These are phyloP conservation scores for Dalechampia spathulata DNA, from an alignment of 441 rosid species.

Conservation along the genomic window DNA sequence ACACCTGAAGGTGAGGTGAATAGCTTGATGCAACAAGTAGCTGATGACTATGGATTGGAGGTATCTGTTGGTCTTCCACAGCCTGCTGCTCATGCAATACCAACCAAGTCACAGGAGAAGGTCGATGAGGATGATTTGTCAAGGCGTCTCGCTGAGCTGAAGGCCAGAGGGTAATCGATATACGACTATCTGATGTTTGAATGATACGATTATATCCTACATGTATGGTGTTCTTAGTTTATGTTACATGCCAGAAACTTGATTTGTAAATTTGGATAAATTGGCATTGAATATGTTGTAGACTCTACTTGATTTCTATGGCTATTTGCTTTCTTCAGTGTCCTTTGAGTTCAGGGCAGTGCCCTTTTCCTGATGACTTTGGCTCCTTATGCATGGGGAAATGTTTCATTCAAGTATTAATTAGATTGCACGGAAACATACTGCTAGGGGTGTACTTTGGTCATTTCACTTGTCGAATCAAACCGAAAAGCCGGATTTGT, in stretches of 20 bases:
- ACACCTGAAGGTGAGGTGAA: conserved; percentile 92
- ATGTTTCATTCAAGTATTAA: no score
- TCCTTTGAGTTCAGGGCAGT: no score
- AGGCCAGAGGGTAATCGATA: conserved; percentile 81
- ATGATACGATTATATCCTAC: conserved; percentile 3
- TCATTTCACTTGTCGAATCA: no score
- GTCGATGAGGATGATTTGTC: conserved; percentile 87
- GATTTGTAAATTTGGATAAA: conserved; percentile 29
- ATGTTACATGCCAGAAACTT: conserved; percentile 9
- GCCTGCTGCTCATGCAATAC: conserved; percentile 73
- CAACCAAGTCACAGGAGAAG: conserved; percentile 65
- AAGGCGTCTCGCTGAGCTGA: conserved; percentile 86
- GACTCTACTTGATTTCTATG: no score
- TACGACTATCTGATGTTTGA: no score
- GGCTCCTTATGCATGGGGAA: no score
- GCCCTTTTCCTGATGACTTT: no score
- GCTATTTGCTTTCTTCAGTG: no score
- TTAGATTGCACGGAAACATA: no score
- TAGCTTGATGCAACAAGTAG: conserved; percentile 95
- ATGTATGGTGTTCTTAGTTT: conserved; percentile 11
- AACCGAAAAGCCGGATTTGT: no score
- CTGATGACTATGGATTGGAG: conserved; percentile 82
- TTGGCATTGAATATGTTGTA: no score
- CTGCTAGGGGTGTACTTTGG: no score
- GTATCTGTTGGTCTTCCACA: conserved; percentile 92